These are phyloP conservation scores for Solanum sejunctum DNA, from an alignment of 257 asterid genomes.

Conservation along the genomic window DNA sequence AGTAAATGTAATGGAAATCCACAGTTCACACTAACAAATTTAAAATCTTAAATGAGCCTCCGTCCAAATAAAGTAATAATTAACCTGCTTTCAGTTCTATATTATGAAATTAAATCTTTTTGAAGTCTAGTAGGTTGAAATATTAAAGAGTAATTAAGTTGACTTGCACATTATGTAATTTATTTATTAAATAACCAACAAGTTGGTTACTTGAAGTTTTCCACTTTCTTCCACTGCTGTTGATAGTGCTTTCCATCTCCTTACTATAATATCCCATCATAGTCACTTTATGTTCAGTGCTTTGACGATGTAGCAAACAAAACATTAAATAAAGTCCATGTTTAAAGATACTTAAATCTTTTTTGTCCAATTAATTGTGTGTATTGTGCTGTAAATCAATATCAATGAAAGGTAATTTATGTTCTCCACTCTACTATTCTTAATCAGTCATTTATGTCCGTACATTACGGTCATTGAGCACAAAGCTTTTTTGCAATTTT, in stretches of 20 bases:
- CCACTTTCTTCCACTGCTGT: not conserved
- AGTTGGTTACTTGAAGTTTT: not conserved
- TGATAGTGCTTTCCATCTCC: not conserved
- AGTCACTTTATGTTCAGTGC: slow-evolving; percentile 13
- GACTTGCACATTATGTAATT: not conserved
- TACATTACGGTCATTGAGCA: slow-evolving; percentile 13
- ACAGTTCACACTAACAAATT: not conserved
- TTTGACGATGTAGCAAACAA: slow-evolving; percentile 12
- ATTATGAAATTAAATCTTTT: not conserved
- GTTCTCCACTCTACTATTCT: not conserved
- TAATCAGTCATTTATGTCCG: slow-evolving; percentile 9
- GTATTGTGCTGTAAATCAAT: not conserved
- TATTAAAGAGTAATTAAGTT: not conserved
- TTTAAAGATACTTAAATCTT: slow-evolving; percentile 1
- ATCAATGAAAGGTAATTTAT: not conserved
- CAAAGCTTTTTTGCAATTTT: not conserved
- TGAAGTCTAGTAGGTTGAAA: not conserved
- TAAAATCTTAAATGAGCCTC: not conserved
- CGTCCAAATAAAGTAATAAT: not conserved
- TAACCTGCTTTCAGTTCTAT: not conserved
- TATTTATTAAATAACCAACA: not conserved
- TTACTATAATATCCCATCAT: not conserved
- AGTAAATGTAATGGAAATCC: not conserved
- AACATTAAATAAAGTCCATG: slow-evolving; percentile 4
- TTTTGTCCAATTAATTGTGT: not conserved